Base-by-base conservation (phyloP, 192 early-diverging fungal species). In the Geosiphon pyriformis region DNA sequence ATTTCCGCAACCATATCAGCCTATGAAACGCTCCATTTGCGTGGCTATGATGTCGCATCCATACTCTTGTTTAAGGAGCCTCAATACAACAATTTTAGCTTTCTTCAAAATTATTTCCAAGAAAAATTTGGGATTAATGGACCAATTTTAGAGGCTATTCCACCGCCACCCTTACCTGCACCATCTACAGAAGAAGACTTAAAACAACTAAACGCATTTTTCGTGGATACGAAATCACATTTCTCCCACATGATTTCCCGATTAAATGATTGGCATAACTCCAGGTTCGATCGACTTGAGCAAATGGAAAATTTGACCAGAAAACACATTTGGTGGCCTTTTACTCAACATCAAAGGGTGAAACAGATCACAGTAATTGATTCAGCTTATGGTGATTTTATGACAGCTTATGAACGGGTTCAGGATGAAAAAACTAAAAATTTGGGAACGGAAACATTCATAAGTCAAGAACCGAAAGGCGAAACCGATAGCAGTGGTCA, bases 1-100 rank as follows among this genome's bases (percentile, higher is more conserved):
- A 91, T 93, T 55, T 89, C 88, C 0, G 91, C 92, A 0, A 92
- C 92, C 15, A 57, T 92, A 26, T 83, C 85, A 17, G 82, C 92
- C 1, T 87, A 83, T 68, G 92, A 93, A 69, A 78, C 86, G 2
- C 75, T 93, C 10, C 69, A 77, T 18, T 61, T 86, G 23, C 79
- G 87, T 32, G 90, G 89, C 1, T 92, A 87, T 71, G 83, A 89
- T 56, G 74, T 92, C 18, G 81, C 85, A 1, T 67, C 78, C 0
- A 63, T 93, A 20, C 65, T 93, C 30, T 72, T 93, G 32, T 92
- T 93, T 59, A 64, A 87, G 49, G 66, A 84, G 55, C 59, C 66
- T 42, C 68, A 76, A 23, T 87, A 77, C 55, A 67, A 68, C 29
- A 91, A 93, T 78, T 78, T 87, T 68, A 68, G 74, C 23, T 75